phyloP scores from a whole-genome alignment of 2,329 filamentous ascomycete genomes.

The Aspergillus pseudonomiae region DNA sequence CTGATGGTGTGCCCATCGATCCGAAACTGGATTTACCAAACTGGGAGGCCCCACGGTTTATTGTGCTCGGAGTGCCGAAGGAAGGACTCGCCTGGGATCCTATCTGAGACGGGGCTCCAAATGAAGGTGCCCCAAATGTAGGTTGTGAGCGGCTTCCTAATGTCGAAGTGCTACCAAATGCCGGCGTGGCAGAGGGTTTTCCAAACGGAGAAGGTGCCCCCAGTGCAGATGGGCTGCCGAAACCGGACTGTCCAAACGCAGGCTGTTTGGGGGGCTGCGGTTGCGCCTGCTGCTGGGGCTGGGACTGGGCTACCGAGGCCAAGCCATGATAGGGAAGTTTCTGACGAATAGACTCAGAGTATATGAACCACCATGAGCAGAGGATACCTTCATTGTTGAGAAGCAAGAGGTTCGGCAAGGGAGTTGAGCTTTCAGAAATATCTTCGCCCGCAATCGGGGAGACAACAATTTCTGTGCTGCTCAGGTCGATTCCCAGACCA shows the following conservation, averaged over 20 bases:
- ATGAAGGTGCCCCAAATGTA: constrained; percentile 33
- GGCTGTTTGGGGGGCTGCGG: constrained; percentile 23
- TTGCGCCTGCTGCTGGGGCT: constrained; percentile 21
- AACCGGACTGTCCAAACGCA: constrained; percentile 32
- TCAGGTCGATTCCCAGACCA: constrained; percentile 82
- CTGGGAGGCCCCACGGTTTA: constrained; percentile 32
- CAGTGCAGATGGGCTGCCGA: constrained; percentile 28
- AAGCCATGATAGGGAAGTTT: constrained; percentile 75
- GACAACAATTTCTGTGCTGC: constrained; percentile 74
- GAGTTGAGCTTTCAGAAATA: constrained; percentile 75
- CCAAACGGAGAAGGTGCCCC: constrained; percentile 31
- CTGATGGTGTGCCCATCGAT: constrained; percentile 19
- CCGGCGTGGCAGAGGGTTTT: constrained; percentile 28
- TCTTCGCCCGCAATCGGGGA: constrained; percentile 79
- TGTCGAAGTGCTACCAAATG: constrained; percentile 34
- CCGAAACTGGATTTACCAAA: constrained; percentile 41
- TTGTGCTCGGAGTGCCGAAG: constrained; percentile 41
- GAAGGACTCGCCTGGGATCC: constrained; percentile 15
- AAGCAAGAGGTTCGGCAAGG: constrained; percentile 80
- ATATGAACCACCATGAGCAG: constrained; percentile 87
- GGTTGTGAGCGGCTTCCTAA: constrained; percentile 29
- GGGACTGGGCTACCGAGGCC: constrained; percentile 36
- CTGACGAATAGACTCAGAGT: constrained; percentile 79
- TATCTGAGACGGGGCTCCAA: constrained; percentile 37
- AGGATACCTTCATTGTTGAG: constrained; percentile 88